Conservation (phyloP, 441 rosid genomes). For the Manihot esculenta region DNA sequence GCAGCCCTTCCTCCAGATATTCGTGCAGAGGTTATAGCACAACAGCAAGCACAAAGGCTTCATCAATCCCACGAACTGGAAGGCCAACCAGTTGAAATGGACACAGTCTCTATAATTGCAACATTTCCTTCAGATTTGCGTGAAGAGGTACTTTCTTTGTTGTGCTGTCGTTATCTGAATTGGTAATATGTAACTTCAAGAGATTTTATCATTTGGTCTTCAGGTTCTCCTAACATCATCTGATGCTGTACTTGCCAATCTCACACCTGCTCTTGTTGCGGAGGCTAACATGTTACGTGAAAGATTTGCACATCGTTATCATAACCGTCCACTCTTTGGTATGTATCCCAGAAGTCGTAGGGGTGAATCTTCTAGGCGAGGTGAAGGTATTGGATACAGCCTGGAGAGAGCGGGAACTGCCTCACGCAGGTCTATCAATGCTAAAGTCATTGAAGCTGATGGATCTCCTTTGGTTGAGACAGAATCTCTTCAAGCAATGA, state of each 20-base stretch:
- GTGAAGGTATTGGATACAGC: slow-evolving; percentile 71
- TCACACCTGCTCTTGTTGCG: slow-evolving; percentile 98
- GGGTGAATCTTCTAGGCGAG: slow-evolving; percentile 92
- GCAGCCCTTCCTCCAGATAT: slow-evolving; percentile 99
- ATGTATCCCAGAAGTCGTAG: slow-evolving; percentile 96
- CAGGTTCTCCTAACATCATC: slow-evolving; percentile 96
- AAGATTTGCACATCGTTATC: slow-evolving; percentile 92
- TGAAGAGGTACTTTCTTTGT: slow-evolving; percentile 69
- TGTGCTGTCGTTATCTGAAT: slow-evolving; percentile 10
- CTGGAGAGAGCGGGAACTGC: slow-evolving; percentile 61
- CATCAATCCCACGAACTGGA: slow-evolving; percentile 98
- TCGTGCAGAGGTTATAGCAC: slow-evolving; percentile 94
- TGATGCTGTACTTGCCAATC: slow-evolving; percentile 97
- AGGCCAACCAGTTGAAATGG: slow-evolving; percentile 99
- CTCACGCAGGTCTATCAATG: slow-evolving; percentile 63
- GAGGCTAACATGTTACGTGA: slow-evolving; percentile 99
- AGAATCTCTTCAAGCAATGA: slow-evolving; percentile 84
- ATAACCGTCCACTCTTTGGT: slow-evolving; percentile 81
- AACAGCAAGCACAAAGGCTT: slow-evolving; percentile 93
- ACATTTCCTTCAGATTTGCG: slow-evolving; percentile 97
- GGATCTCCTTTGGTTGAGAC: slow-evolving; percentile 86
- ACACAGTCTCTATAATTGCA: slow-evolving; percentile 95
- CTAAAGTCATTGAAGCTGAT: slow-evolving; percentile 85
- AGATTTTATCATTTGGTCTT: slow-evolving; percentile 14
- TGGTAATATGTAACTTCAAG: slow-evolving; percentile 3